Percentiles rank a stretch among this genome's conserved stretches.
Conservation (phyloP, 2,329 filamentous ascomycete genomes). For the Trichoderma asperellum region DNA sequence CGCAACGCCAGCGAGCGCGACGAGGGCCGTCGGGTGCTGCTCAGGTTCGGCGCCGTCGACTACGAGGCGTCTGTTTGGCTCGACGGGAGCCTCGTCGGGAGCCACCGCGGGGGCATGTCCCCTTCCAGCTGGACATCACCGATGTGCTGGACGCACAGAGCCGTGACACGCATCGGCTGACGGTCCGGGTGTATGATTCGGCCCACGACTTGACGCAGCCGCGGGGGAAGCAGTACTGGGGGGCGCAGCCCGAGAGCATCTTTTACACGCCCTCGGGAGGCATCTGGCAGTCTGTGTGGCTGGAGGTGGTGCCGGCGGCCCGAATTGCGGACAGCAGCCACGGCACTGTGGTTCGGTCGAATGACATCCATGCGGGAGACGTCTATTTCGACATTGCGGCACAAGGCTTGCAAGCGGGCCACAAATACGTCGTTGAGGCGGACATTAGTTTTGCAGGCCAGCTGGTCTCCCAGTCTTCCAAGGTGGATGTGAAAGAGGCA, state of each 20-base stretch:
- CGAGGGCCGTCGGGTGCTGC: constrained; percentile 49
- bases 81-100: constrained; percentile 55
- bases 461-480: constrained; percentile 46
- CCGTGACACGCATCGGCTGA: constrained; percentile 47
- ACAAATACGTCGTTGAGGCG: constrained; percentile 55
- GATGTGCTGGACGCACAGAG: constrained; percentile 46
- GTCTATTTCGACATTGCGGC: constrained; percentile 57
- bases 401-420: constrained; percentile 52
- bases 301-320: constrained; percentile 57
- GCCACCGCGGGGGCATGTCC: constrained; percentile 64
- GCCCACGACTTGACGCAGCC: constrained; percentile 67
- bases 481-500: constrained; percentile 7
- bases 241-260: constrained; percentile 61
- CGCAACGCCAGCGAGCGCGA: constrained; percentile 49
- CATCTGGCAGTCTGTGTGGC: constrained; percentile 62
- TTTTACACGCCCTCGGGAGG: constrained; percentile 62
- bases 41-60: constrained; percentile 65
- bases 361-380: constrained; percentile 56
- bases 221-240: constrained; percentile 70
- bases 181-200: constrained; percentile 64
- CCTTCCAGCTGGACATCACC: constrained; percentile 61
- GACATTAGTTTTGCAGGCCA: constrained; percentile 56
- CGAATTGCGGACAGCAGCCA: constrained; percentile 59
- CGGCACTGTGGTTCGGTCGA: constrained; percentile 61
- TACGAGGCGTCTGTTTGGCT: constrained; percentile 64